Base-by-base conservation (phyloP, 2,329 filamentous ascomycete species). In the Penicillium italicum region DNA sequence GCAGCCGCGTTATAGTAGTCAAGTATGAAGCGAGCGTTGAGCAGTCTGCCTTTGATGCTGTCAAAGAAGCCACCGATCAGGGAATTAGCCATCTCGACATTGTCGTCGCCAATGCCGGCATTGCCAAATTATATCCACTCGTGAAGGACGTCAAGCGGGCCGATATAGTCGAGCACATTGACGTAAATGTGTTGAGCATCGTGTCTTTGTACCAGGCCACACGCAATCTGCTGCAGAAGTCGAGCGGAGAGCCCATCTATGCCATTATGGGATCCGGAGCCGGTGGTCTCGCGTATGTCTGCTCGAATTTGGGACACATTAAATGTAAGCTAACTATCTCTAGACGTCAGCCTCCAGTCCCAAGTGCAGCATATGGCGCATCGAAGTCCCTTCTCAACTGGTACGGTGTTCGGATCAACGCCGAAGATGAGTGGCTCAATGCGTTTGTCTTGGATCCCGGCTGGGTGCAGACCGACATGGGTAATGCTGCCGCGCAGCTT, bases 71-170 rank as follows among this genome's bases (percentile, higher is more conserved):
- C 16, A 57, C 58, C 26, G 53, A 55, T 5, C 49, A 64, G 7
- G 72, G 67, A 6, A 63, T 74, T 22, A 45, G 61, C 43, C 62
- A 70, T 30, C 24, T 76, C 26, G 73, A 76, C 53, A 55, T 72
- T 36, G 65, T 75, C 18, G 66, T 76, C 37, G 72, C 72, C n/a
- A 76, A 75, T 59, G 71, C 74, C 5, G 72, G 70, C 7, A 66
- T 70, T 9, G 61, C 66, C 30, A 58, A 60, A 30, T 24, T 55
- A 10, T 63, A 53, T 41, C 66, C 65, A 4, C 59, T 66, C 5
- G 74, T 69, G 9, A 71, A 72, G 20, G 64, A 69, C 7, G 62
- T 71, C 41, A 68, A 63, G 28, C 34, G 61, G 16, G 57, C 65
- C 16, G 68, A 70, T 26, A 55, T 73, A 49, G 45, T 58, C 12